Evolutionary conservation across 768 basidiomycete genomes (phyloP).

Genomic region (Tulasnella sp.): DNA sequence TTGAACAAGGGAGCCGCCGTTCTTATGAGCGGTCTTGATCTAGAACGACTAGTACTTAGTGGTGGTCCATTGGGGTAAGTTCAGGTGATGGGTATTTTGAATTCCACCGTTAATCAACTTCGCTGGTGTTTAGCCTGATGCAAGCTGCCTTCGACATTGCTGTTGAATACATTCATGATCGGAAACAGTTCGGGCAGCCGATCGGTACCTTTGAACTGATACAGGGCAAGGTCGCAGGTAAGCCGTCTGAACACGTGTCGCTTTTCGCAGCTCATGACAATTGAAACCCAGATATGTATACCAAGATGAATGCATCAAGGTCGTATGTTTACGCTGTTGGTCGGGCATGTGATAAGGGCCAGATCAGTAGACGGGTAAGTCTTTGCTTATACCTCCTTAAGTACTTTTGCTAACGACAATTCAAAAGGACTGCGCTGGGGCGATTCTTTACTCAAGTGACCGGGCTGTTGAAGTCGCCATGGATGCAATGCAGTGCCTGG

Average conservation of each 20-base stretch:
- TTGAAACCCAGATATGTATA: slow-evolving; percentile 71
- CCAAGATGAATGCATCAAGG: slow-evolving; percentile 78
- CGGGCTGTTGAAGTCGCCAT: slow-evolving; percentile 83
- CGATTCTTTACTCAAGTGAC: slow-evolving; percentile 89
- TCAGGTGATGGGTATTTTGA: neutral
- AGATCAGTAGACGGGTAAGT: slow-evolving; percentile 68
- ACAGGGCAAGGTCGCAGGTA: slow-evolving; percentile 43
- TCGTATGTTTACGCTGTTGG: slow-evolving; percentile 93
- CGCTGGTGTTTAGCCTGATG: slow-evolving; percentile 53
- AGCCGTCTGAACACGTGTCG: neutral
- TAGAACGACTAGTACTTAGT: slow-evolving; percentile 84
- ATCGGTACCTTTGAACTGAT: slow-evolving; percentile 91
- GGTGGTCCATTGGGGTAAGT: slow-evolving; percentile 82
- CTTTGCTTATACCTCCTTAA: neutral
- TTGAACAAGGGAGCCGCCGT: slow-evolving; percentile 76
- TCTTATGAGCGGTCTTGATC: slow-evolving; percentile 89
- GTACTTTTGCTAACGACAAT: neutral
- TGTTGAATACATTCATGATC: slow-evolving; percentile 83
- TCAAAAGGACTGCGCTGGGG: slow-evolving; percentile 84
- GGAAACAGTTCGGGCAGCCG: slow-evolving; percentile 82
- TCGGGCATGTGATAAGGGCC: slow-evolving; percentile 72
- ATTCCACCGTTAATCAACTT: neutral
- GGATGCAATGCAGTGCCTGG: slow-evolving; percentile 88
- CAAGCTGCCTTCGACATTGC: slow-evolving; percentile 88
- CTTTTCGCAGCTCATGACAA: slow-evolving; percentile 51